Evolutionary conservation across 345 rosid species (phyloP).

Genomic region (Populus simonii): DNA sequence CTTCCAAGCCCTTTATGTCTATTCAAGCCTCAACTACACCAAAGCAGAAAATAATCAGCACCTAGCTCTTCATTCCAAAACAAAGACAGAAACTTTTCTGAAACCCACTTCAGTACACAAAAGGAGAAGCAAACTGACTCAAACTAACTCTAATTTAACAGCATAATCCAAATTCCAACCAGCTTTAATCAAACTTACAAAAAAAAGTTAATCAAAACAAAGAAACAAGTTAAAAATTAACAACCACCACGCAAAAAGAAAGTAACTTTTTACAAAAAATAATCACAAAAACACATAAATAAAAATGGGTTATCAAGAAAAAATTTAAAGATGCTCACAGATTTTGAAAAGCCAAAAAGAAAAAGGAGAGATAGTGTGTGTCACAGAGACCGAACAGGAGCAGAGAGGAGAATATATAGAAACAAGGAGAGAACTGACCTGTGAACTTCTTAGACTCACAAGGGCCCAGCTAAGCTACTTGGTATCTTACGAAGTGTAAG

Average conservation of each 20-base stretch:
- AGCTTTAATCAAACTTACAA: neutral
- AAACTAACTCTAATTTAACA: neutral
- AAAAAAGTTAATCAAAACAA: neutral
- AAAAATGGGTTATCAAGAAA: neutral
- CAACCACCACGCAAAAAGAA: neutral
- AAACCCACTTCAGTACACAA: neutral
- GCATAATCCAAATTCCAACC: neutral
- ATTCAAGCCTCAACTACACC: neutral
- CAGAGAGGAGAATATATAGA: neutral
- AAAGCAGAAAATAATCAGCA: neutral
- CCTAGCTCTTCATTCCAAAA: neutral
- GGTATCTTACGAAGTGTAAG: neutral
- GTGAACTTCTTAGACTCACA: slow-evolving; percentile 11
- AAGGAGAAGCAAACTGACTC: neutral
- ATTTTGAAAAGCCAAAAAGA: neutral
- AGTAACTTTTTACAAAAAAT: neutral
- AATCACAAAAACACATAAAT: neutral
- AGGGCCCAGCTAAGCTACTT: slow-evolving; percentile 19
- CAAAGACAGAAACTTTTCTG: neutral
- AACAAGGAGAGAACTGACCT: neutral
- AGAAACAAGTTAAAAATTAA: no score
- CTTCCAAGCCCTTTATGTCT: neutral
- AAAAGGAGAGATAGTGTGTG: neutral
- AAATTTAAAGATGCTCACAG: slow-evolving; percentile 19
- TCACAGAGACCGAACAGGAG: neutral